phyloP scores from a whole-genome alignment of 2,329 filamentous ascomycete genomes.

The Canariomyces notabilis region DNA sequence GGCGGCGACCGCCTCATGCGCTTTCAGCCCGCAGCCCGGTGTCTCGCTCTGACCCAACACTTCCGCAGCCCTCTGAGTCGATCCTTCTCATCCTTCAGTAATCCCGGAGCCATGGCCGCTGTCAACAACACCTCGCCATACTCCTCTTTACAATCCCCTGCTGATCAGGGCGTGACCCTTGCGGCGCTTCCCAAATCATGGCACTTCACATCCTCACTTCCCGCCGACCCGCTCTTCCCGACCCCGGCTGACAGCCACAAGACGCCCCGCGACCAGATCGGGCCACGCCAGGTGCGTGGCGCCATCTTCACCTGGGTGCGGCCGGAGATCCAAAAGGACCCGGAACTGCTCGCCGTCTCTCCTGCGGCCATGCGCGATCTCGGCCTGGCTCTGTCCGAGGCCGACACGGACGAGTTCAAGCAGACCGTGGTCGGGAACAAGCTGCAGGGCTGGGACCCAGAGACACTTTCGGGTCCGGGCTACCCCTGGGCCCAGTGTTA shows the following conservation, averaged over 20 bases:
- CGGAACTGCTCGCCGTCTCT: constrained; percentile 79
- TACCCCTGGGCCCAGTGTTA: constrained; percentile 99
- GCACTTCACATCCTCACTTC: constrained; percentile 62
- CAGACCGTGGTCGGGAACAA: constrained; percentile 76
- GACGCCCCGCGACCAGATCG: constrained; percentile 70
- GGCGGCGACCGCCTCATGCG: constrained; percentile 17
- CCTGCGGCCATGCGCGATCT: constrained; percentile 73
- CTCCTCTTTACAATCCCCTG: background rate
- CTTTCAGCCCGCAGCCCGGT: constrained; percentile 23
- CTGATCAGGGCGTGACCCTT: constrained; percentile 36
- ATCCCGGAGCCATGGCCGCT: constrained; percentile 16
- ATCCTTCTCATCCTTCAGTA: constrained; percentile 5
- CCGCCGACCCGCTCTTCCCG: constrained; percentile 71
- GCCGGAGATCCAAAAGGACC: constrained; percentile 64
- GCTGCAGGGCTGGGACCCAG: constrained; percentile 71
- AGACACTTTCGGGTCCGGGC: constrained; percentile 40
- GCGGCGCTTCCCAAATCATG: constrained; percentile 59
- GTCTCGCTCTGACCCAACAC: constrained; percentile 24
- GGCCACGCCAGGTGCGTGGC: constrained; percentile 75
- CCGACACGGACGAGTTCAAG: constrained; percentile 67
- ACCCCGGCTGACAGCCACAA: constrained; percentile 77
- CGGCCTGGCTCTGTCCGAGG: constrained; percentile 66
- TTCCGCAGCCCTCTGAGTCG: constrained; percentile 13
- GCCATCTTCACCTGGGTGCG: constrained; percentile 89
- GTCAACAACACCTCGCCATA: constrained; percentile 6